Base-by-base conservation (phyloP, 352 stramenopile genomes). In the Phytophthora macrochlamydospora region DNA sequence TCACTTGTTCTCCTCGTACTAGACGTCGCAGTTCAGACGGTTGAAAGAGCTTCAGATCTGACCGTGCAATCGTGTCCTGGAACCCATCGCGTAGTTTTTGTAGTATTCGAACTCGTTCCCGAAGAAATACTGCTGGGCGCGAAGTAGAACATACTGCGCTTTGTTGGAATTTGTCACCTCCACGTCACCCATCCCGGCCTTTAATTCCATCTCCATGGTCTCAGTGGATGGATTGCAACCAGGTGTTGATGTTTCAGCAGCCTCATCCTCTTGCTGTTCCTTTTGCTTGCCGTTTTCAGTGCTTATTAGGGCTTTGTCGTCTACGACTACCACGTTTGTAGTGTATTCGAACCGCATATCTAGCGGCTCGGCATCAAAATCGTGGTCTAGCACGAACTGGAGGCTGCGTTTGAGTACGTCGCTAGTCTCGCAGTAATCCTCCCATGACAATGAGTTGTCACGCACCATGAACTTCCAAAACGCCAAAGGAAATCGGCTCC, bases 341-440 rank as follows among this genome's bases (percentile, higher is more conserved):
- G 83, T 89, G 59, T 81, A 87, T 43, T 92, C 83, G 59, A 94
- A 92, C n/a, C 74, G 64, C 64, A 92, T 71, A 42, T 94, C 82
- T 7, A 89, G 58, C 14, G 80, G 68, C 12, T 78, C 61, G 8
- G 59, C 54, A 6, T 81, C 79, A 57, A 92, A 92, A 51, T 94
- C 79, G 57, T 91, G 77, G 33, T 86, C 82, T 2, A 92, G 59
- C 5, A 92, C 62, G 32, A 86, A 83, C 62, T 89, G 74, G 18
- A 92, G 64, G 62, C 82, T 92, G 32, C 73, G 66, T 58, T 80
- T 74, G 57, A 92, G 85, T 3, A 89, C 71, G 2, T 83, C 71
- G 45, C 89, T 88, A 28, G 51, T 58, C 29, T 69, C 79, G 43
- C 80, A 90, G 28, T 89, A 91, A 7, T 85, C 81, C 56, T 89